Conservation (phyloP, 2,329 filamentous ascomycete genomes). For the Neopestalotiopsis sp. region DNA sequence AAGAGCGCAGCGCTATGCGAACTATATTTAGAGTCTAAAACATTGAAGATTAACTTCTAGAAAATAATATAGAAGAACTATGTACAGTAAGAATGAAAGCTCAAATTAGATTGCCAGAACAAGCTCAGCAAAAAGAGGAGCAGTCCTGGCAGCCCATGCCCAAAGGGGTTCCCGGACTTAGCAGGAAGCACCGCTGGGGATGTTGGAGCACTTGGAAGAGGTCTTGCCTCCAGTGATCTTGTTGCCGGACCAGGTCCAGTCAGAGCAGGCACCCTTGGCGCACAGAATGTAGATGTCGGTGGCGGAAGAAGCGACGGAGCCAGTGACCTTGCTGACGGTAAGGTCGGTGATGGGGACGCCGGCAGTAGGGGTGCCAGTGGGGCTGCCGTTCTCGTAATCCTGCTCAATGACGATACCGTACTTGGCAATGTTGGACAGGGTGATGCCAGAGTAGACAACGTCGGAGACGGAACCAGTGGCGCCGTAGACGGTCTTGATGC, state of each 20-base stretch:
- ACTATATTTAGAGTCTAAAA: neutral
- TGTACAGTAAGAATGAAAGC: neutral
- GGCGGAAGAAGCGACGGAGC: slow-evolving; percentile 37
- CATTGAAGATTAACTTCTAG: neutral
- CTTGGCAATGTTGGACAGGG: slow-evolving; percentile 51
- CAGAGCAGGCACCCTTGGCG: slow-evolving; percentile 39
- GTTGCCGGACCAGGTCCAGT: slow-evolving; percentile 42
- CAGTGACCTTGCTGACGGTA: slow-evolving; percentile 45
- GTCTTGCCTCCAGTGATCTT: slow-evolving; percentile 42
- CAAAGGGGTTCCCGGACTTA: slow-evolving; percentile 16
- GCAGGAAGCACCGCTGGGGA: slow-evolving; percentile 30
- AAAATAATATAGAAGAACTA: neutral
- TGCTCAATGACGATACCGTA: slow-evolving; percentile 65
- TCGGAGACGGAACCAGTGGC: slow-evolving; percentile 56
- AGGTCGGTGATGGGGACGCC: slow-evolving; percentile 51
- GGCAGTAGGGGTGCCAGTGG: slow-evolving; percentile 46
- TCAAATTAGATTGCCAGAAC: neutral
- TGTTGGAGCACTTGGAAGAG: slow-evolving; percentile 66
- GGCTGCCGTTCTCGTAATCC: slow-evolving; percentile 53
- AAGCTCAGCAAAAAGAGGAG: neutral
- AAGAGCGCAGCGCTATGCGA: neutral
- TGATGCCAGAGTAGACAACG: slow-evolving; percentile 59
- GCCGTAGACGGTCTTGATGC: slow-evolving; percentile 61
- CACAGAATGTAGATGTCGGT: slow-evolving; percentile 42
- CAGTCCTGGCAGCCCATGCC: neutral